A percentile compares a stretch with the other conserved stretches of the same genome.
Conservation (phyloP, 2,329 filamentous ascomycete genomes). For the Podosphaera aphanis region DNA sequence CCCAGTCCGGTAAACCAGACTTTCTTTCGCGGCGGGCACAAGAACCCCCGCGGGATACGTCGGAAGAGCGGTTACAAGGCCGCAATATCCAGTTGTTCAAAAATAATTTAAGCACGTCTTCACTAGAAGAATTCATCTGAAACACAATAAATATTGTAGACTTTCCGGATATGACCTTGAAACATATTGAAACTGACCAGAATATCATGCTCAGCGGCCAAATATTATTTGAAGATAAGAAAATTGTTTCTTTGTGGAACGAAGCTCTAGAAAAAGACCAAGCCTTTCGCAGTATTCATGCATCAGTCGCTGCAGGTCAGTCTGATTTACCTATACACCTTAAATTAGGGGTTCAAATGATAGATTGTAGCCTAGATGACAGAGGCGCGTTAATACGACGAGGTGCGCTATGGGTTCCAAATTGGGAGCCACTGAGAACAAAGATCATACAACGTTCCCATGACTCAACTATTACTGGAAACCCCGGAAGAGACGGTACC, state of each 20-base stretch:
- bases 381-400: constrained; percentile 1
- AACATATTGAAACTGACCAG: background rate
- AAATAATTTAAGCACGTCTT: background rate
- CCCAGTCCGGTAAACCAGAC: background rate
- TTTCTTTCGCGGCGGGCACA: background rate
- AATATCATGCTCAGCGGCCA: background rate
- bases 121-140: background rate
- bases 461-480: background rate
- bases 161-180: background rate
- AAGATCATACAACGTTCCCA: background rate
- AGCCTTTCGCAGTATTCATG: constrained; percentile 1
- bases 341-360: background rate
- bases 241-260: background rate
- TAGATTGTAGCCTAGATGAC: constrained; percentile 1
- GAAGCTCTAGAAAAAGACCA: background rate
- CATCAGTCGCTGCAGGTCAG: background rate
- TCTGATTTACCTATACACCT: background rate
- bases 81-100: background rate
- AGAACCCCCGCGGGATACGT: background rate
- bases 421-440: background rate
- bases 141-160: constrained; percentile 1
- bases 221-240: background rate
- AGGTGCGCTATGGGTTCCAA: background rate
- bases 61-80: background rate
- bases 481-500: background rate